Base-by-base conservation (phyloP, 2,329 filamentous ascomycete genomes). In the Penicillium aurantiogriseum region DNA sequence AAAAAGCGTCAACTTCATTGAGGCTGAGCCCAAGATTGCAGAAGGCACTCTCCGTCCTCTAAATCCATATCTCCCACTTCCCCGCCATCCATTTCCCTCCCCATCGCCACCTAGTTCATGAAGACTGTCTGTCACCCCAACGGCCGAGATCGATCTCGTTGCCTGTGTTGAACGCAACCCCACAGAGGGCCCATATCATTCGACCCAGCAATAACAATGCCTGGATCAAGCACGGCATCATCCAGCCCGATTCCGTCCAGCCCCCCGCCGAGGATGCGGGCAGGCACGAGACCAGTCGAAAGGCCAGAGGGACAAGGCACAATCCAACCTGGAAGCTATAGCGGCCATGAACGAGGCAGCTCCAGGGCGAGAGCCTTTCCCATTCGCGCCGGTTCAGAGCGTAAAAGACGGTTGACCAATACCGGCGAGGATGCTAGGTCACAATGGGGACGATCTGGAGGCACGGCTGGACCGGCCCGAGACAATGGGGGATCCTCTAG, bases 371-470 rank as follows among this genome's bases (percentile, higher is more conserved):
- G 49, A 35, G n/a, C 2, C 2, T 53, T 47, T 15, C 27, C 49
- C 2, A 17, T 29, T 40, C 35, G 15, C 15, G 17, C 43, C 17
- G 49, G 54, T 8, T 47, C 49, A n/a, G 76, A 79, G 56, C 71
- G 77, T 45, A 79, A 79, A 65, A 73, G 77, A 59, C 74, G 76
- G 59, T 62, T 79, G 52, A 74, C 74, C n/a, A 72, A 70, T 51
- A 59, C 70, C 29, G 63, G 69, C 19, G 68, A 75, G 51, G 71
- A 72, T 51, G 60, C 47, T 27, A 46, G 61, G 36, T 11, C 10
- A n/a, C 54, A 47, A 40, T 39, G 25, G 46, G 36, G 11, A n/a
- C 29, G 13, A 35, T 45, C 45, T 40, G 57, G 47, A 4, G 54
- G 51, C n/a, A 49, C 50, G 19, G 52, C 55, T 25, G 44, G 50